phyloP scores from a whole-genome alignment of 129 eudicot species.

The Silybum marianum region DNA sequence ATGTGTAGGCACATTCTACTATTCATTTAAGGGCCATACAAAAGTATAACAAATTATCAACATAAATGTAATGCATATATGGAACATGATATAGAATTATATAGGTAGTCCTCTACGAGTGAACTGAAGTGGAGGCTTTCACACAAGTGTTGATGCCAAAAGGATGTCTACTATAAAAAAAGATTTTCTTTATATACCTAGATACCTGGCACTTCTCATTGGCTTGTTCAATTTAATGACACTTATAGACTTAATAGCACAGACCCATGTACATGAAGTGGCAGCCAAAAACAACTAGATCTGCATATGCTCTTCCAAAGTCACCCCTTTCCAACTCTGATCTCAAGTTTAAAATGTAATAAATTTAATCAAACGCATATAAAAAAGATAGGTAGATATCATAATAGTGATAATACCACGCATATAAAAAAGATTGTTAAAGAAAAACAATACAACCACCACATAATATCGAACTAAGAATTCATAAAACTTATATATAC shows the following conservation, averaged over 20 bases:
- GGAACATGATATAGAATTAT: too few relatives aligned
- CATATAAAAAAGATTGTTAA: too few relatives aligned
- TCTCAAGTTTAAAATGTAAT: background rate
- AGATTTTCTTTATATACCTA: background rate
- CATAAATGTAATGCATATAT: too few relatives aligned
- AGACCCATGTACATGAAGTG: background rate
- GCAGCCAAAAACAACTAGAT: background rate
- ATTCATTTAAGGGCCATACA: background rate
- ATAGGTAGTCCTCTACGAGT: background rate
- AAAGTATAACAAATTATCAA: background rate
- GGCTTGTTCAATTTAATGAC: background rate
- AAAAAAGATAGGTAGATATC: background rate
- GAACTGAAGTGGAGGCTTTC: background rate
- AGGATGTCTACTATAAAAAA: background rate
- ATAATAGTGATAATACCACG: too few relatives aligned
- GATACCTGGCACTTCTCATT: background rate
- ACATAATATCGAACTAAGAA: background rate
- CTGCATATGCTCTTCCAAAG: background rate
- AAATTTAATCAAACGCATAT: background rate
- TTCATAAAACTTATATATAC: background rate
- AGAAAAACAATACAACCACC: background rate
- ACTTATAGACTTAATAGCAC: background rate
- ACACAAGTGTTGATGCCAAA: background rate
- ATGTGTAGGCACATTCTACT: too few relatives aligned
- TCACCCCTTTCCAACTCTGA: background rate